Evolutionary conservation across 2,329 filamentous ascomycete species (phyloP).

Genomic region (Diaporthe humulicola): DNA sequence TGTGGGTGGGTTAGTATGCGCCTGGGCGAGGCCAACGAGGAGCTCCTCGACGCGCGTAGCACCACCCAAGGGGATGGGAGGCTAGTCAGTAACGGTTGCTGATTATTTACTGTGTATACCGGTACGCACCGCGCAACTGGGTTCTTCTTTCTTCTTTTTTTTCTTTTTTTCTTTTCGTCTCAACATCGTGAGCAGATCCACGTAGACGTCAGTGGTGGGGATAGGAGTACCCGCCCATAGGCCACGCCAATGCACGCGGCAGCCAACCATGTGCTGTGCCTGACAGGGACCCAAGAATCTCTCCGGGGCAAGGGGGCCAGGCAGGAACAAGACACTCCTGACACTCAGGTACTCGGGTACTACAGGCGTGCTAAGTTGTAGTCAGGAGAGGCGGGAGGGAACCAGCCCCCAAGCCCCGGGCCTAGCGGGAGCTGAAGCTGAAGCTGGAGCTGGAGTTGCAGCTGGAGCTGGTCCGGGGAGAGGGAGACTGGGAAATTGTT

Average conservation of each 20-base stretch:
- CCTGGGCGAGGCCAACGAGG: not conserved
- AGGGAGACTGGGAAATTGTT: not conserved
- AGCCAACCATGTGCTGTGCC: conserved; percentile 26
- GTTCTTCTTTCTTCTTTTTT: too few species aligned
- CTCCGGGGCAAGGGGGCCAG: not conserved
- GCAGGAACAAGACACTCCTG: not conserved
- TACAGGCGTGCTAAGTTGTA: too few species aligned
- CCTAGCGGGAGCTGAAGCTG: too few species aligned
- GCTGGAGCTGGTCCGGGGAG: not conserved
- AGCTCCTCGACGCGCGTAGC: not conserved
- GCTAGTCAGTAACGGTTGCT: too few species aligned
- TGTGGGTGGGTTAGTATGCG: too few species aligned
- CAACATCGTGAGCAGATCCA: not conserved
- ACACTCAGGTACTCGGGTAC: too few species aligned
- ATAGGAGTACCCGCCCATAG: not conserved
- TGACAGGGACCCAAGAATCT: not conserved
- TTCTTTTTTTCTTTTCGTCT: too few species aligned
- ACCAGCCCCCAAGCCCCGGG: too few species aligned
- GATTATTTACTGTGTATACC: too few species aligned
- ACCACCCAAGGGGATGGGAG: too few species aligned
- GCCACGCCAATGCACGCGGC: conserved; percentile 4
- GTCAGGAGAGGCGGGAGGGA: too few species aligned
- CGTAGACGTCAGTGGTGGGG: conserved; percentile 26
- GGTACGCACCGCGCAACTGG: not conserved
- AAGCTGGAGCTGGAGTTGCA: not conserved